Conservation (phyloP, 2,329 filamentous ascomycete species). For the Aspergillaceae sp. region DNA sequence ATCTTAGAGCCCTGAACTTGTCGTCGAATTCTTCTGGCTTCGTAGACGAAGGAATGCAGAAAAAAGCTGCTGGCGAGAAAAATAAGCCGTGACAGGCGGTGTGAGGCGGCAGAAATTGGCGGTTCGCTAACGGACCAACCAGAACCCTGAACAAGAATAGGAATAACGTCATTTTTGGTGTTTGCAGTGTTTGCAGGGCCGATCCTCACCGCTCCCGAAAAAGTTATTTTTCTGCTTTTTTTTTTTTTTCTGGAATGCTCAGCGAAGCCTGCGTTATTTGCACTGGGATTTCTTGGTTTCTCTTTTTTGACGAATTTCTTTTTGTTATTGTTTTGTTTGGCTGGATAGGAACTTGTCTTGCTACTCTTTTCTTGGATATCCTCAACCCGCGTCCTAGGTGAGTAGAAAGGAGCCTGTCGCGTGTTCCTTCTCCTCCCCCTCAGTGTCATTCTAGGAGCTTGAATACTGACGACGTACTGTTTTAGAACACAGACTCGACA, state of each 20-base stretch:
- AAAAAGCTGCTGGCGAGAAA: conserved; percentile 1
- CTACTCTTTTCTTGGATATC: background rate
- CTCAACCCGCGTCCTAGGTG: background rate
- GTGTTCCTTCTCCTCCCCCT: too few relatives aligned
- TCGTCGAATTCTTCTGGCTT: background rate
- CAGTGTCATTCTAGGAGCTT: background rate
- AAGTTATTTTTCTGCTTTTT: conserved; percentile 3
- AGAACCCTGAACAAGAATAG: conserved; percentile 1
- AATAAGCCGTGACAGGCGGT: background rate
- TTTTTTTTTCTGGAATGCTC: background rate
- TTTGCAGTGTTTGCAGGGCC: conserved; percentile 8
- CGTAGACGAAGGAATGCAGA: background rate
- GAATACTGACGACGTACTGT: background rate
- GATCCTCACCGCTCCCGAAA: conserved; percentile 4
- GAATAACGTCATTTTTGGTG: background rate
- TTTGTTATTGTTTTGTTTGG: background rate
- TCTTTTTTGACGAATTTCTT: background rate
- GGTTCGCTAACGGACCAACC: conserved; percentile 15
- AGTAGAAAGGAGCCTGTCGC: background rate
- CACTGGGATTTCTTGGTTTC: background rate
- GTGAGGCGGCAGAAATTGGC: background rate
- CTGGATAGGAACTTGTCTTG: background rate
- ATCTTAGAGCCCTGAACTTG: too few relatives aligned
- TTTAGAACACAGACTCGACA: background rate
- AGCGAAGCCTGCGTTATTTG: background rate